A percentile compares a stretch with the other conserved stretches of the same genome.
phyloP scores from a whole-genome alignment of 495 filamentous ascomycete species.

The Xylaria curta region DNA sequence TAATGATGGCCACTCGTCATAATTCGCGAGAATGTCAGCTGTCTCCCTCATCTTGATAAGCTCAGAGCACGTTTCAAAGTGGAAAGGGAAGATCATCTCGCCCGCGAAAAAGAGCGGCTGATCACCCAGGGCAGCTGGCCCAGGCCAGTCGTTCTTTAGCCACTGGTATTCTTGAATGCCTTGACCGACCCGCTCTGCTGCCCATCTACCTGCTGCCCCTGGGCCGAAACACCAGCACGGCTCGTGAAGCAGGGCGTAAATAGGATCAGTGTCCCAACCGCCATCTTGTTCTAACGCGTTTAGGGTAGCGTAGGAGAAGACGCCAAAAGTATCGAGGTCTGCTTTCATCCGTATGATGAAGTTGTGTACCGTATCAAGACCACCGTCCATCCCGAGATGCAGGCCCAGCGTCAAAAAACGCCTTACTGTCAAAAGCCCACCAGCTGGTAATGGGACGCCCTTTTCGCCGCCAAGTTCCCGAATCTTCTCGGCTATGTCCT shows the following conservation, averaged over 20 bases:
- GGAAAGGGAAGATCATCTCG: constrained; percentile 87
- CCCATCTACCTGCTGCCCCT: constrained; percentile 54
- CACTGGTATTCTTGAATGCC: constrained; percentile 48
- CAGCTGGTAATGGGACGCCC: constrained; percentile 65
- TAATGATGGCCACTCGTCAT: constrained; percentile 72
- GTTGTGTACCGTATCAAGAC: constrained; percentile 71
- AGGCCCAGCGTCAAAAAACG: constrained; percentile 80
- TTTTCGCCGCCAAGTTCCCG: constrained; percentile 49
- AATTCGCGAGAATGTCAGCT: constrained; percentile 72
- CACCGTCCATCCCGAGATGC: constrained; percentile 77
- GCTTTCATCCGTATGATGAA: constrained; percentile 69
- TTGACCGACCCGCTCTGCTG: constrained; percentile 53
- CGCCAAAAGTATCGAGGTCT: constrained; percentile 75
- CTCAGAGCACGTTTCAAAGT: constrained; percentile 79
- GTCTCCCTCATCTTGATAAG: constrained; percentile 67
- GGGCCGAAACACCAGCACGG: constrained; percentile 73
- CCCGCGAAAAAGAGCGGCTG: constrained; percentile 82
- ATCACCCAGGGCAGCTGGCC: constrained; percentile 44
- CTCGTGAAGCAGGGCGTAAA: constrained; percentile 90
- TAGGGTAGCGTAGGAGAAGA: constrained; percentile 74
- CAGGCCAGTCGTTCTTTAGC: constrained; percentile 43
- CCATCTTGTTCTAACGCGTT: constrained; percentile 67
- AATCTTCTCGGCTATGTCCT: constrained; percentile 68
- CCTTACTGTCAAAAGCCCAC: constrained; percentile 70
- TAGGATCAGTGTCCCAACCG: constrained; percentile 73